Base-by-base conservation (phyloP, 495 filamentous ascomycete genomes). In the Poronia punctata region DNA sequence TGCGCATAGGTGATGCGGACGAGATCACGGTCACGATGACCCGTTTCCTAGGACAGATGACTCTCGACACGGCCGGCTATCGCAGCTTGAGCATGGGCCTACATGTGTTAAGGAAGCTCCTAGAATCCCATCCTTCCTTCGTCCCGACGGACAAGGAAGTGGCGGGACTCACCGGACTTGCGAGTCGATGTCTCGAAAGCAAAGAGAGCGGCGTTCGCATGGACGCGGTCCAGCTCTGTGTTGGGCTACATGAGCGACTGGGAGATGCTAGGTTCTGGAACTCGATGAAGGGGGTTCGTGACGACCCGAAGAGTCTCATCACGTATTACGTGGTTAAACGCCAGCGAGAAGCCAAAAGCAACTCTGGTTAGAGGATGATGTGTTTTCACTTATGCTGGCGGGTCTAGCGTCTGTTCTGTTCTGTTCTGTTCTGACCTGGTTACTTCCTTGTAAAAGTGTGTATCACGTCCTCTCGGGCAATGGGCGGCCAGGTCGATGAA, bases 301-400 rank as follows among this genome's bases (percentile, higher is more conserved):
- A 83, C 24, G 80, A 80, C 29, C 76, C 80, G 4, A 81, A 83
- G 53, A 86, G 82, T 44, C 54, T 90, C 43, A 76, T 90, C 45
- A 84, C 80, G n/a, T 90, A 90, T 56, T 90, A 86, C 63, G 80
- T 88, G 54, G 81, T 82, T 12, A 84, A 79, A 60, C 64, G 64
- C 49, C 72, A 78, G 60, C 55, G 71, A 42, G 74, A 75, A 51
- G 27, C 41, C 8, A 37, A 12, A 33, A 40, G n/a, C 22, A 40
- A 35, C 14, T 25, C 43, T 29, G 9, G 7, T 30, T 46, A 46
- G 43, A 40, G 23, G 16, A 35, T 7, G 26, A 30, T 24, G 42
- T 45, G 20, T 23, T 45, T 35, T 14, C 4, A 19, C 17, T 11
- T 45, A 7, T 38, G 42, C 28, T 45, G 35, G 42, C 27, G 26